Conservation (phyloP, 371 early-diverging fungal genomes). For the Apophysomyces elegans region DNA sequence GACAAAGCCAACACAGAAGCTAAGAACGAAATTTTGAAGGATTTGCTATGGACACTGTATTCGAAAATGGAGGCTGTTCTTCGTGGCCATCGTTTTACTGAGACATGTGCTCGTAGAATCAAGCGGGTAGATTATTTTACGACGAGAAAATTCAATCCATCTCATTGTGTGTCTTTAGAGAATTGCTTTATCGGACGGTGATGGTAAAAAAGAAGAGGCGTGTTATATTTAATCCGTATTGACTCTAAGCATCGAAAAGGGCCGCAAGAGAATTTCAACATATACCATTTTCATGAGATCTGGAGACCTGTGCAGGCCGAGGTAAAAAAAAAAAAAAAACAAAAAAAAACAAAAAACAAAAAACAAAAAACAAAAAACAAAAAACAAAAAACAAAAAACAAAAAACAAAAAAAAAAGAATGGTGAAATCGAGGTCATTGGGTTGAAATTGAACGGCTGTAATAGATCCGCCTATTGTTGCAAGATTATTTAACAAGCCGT, state of each 20-base stretch:
- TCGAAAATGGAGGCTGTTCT: slow-evolving; percentile 83
- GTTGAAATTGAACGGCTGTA: background rate
- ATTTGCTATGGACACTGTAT: slow-evolving; percentile 82
- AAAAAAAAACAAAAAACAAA: too few relatives aligned
- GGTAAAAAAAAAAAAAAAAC: too few relatives aligned
- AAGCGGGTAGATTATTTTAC: slow-evolving; percentile 36
- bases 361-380: too few relatives aligned
- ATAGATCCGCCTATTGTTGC: slow-evolving; percentile 69
- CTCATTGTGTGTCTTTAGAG: slow-evolving; percentile 18
- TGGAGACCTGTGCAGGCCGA: slow-evolving; percentile 74
- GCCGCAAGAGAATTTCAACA: slow-evolving; percentile 27
- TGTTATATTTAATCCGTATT: background rate
- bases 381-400: too few relatives aligned
- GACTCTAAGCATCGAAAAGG: slow-evolving; percentile 13
- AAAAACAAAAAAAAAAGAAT: background rate
- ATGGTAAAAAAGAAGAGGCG: slow-evolving; percentile 17
- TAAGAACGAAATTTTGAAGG: slow-evolving; percentile 78
- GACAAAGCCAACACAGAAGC: slow-evolving; percentile 50
- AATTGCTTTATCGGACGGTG: slow-evolving; percentile 22
- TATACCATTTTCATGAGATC: slow-evolving; percentile 65
- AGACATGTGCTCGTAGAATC: slow-evolving; percentile 48
- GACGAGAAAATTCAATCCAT: too few relatives aligned
- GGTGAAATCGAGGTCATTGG: background rate
- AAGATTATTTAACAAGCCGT: slow-evolving; percentile 71
- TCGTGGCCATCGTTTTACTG: slow-evolving; percentile 80